Conservation (phyloP, 352 stramenopile genomes). For the Globisporangium acanthophoron region DNA sequence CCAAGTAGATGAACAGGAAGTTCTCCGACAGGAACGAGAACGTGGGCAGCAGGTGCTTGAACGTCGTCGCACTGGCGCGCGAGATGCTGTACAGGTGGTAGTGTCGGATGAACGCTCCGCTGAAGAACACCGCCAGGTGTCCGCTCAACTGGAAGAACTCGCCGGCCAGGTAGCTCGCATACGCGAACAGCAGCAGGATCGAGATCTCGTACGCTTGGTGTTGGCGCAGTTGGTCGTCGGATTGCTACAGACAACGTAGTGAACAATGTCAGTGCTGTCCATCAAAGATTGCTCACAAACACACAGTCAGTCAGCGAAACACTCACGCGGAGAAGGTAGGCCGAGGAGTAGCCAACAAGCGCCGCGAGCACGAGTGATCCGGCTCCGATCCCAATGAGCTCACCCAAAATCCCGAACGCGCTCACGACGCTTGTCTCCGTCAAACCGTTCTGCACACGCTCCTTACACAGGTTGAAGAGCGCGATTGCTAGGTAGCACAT, state of each 20-base stretch:
- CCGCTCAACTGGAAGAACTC: constrained; percentile 42
- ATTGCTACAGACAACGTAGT: constrained; percentile 16
- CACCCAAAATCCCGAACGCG: constrained; percentile 28
- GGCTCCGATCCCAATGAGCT: constrained; percentile 42
- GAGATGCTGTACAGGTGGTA: constrained; percentile 50
- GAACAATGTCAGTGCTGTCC: background rate
- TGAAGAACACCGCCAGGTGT: constrained; percentile 86
- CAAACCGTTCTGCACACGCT: constrained; percentile 48
- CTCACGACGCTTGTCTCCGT: constrained; percentile 31
- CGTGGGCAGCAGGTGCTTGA: constrained; percentile 35
- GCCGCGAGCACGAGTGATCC: constrained; percentile 28
- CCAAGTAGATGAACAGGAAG: constrained; percentile 51
- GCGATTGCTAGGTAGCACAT: constrained; percentile 43
- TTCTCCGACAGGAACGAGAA: constrained; percentile 43
- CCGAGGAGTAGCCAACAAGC: constrained; percentile 20
- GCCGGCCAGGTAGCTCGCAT: constrained; percentile 34
- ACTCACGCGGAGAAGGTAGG: constrained; percentile 35
- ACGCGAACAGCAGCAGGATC: constrained; percentile 40
- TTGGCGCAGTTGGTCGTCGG: constrained; percentile 36
- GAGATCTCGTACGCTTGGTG: constrained; percentile 71
- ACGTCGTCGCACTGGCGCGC: constrained; percentile 23
- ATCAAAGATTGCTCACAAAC: background rate
- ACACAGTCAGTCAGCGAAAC: background rate
- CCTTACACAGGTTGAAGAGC: constrained; percentile 65
- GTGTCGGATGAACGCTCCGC: constrained; percentile 47